Evolutionary conservation across 148 eudicot genomes (phyloP).

Genomic region (Vaccinium darrowii): DNA sequence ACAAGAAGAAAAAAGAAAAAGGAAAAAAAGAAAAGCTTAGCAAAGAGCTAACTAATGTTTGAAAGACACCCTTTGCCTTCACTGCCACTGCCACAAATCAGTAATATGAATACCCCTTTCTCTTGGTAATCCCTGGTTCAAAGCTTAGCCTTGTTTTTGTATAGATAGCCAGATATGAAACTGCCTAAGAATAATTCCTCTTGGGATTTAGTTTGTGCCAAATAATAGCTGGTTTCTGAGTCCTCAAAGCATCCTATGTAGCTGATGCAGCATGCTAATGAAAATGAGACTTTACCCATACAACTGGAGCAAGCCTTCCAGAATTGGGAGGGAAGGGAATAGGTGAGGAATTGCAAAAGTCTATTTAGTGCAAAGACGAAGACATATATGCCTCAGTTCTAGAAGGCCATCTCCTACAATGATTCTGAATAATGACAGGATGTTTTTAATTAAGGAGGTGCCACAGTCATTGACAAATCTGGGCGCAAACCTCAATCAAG

Average conservation of each 20-base stretch:
- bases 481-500: background rate
- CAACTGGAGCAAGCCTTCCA: background rate
- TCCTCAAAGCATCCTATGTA: background rate
- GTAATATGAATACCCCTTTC: background rate
- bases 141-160: background rate
- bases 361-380: background rate
- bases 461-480: background rate
- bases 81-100: no score
- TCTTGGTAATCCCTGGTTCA: background rate
- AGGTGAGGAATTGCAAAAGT: background rate
- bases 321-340: background rate
- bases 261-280: background rate
- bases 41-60: no score
- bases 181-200: background rate
- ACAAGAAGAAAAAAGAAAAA: no score
- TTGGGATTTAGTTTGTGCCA: background rate
- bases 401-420: background rate
- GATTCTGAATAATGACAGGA: background rate
- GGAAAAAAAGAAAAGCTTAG: no score
- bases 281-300: background rate
- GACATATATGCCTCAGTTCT: background rate
- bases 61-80: no score
- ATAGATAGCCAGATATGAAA: background rate
- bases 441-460: background rate
- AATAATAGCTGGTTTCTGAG: background rate